These are phyloP conservation scores for Ophiostoma angusticollis DNA, from an alignment of 2,329 filamentous ascomycete genomes.

Conservation along the genomic window DNA sequence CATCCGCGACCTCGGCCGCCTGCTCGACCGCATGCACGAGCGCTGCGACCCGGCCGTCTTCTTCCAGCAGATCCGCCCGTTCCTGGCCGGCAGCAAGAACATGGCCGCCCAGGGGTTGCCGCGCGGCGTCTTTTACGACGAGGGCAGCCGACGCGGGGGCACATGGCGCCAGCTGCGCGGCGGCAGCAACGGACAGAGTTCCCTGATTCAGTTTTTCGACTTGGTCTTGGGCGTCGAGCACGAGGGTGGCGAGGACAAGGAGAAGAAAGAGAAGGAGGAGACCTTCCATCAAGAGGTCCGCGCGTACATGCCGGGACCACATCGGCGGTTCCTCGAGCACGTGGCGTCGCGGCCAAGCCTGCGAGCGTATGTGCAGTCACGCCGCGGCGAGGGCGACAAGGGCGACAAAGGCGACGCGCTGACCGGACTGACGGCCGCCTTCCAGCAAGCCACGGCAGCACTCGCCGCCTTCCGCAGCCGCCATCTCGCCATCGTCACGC, in stretches of 20 bases:
- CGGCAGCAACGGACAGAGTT: constrained; percentile 93
- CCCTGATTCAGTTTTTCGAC: constrained; percentile 93
- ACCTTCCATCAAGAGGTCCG: constrained; percentile 67
- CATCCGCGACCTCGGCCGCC: constrained; percentile 51
- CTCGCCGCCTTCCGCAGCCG: constrained; percentile 64
- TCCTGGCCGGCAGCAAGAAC: constrained; percentile 82
- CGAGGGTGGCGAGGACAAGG: constrained; percentile 47
- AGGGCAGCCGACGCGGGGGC: constrained; percentile 50
- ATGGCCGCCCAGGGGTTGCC: constrained; percentile 70
- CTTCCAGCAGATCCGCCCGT: constrained; percentile 79
- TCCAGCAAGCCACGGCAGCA: constrained; percentile 60
- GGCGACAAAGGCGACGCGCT: constrained; percentile 17
- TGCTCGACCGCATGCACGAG: constrained; percentile 80
- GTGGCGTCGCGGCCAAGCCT: constrained; percentile 59
- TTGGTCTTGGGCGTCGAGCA: constrained; percentile 81
- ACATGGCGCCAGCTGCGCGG: constrained; percentile 68
- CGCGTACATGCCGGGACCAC: constrained; percentile 87
- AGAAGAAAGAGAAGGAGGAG: constrained; percentile 33
- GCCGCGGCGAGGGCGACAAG: constrained; percentile 22
- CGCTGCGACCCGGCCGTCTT: constrained; percentile 77
- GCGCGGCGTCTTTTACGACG: constrained; percentile 71
- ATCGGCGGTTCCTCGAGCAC: constrained; percentile 75
- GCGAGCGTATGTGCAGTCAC: constrained; percentile 21
- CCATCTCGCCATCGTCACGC: constrained; percentile 88
- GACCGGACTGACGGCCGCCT: constrained; percentile 36